Evolutionary conservation across 164 flowering plant species (phyloP).

Genomic region (Umbellularia californica): DNA sequence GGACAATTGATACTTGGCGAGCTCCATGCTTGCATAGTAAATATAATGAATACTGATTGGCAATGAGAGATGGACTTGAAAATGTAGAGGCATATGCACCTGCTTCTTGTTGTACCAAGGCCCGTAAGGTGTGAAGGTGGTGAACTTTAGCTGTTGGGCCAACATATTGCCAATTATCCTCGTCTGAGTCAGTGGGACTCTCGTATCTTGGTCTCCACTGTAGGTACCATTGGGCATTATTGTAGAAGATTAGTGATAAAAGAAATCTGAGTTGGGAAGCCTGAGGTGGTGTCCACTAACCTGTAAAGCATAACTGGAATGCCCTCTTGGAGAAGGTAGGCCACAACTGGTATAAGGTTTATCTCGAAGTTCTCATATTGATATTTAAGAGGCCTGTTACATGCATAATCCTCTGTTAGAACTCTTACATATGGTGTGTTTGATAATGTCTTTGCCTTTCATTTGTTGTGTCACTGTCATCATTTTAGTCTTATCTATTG

Average conservation of each 20-base stretch:
- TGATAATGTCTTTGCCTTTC: too few species aligned
- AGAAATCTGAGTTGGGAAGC: neutral
- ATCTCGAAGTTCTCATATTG: conserved; percentile 28
- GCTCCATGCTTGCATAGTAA: too few species aligned
- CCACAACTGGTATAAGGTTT: conserved; percentile 30
- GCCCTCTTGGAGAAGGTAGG: conserved; percentile 24
- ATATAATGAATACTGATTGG: too few species aligned
- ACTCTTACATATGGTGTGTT: neutral
- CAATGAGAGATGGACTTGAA: too few species aligned
- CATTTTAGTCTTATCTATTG: too few species aligned
- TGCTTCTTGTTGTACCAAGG: conserved; percentile 38
- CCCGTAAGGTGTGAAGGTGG: conserved; percentile 24
- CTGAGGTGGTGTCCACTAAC: conserved; percentile 14
- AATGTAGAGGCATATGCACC: conserved; percentile 15
- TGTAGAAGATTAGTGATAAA: neutral
- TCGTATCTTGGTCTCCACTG: conserved; percentile 50
- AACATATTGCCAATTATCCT: conserved; percentile 37
- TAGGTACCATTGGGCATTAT: neutral
- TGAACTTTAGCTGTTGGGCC: conserved; percentile 28
- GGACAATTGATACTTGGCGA: too few species aligned
- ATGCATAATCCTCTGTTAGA: neutral
- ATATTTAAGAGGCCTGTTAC: conserved; percentile 34
- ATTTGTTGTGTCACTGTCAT: too few species aligned
- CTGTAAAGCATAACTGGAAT: conserved; percentile 38
- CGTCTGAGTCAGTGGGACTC: conserved; percentile 40